Percentiles rank a stretch among this genome's conserved stretches.
phyloP scores from a whole-genome alignment of 495 filamentous ascomycete genomes.

The Xanthoparmelia taractica region DNA sequence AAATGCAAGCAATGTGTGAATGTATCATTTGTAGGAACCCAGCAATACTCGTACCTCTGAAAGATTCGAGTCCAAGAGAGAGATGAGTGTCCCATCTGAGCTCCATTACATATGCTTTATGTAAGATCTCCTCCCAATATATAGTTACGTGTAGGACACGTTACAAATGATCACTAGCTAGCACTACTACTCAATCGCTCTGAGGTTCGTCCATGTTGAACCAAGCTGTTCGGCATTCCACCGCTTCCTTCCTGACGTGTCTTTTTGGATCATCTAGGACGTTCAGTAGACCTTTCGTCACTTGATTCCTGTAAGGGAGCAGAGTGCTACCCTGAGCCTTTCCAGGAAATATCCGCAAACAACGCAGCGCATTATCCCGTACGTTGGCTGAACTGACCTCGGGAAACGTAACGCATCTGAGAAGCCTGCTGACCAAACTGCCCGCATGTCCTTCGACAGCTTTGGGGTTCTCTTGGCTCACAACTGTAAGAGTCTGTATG shows the following conservation, averaged over 20 bases:
- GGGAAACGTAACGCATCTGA: constrained; percentile 37
- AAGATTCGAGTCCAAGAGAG: not conserved
- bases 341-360: constrained; percentile 48
- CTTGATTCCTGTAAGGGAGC: constrained; percentile 49
- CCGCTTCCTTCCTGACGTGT: constrained; percentile 58
- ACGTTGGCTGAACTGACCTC: constrained; percentile 20
- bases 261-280: constrained; percentile 62
- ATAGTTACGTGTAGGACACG: not conserved
- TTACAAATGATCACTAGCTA: not conserved
- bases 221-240: constrained; percentile 62
- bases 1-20: too few species aligned
- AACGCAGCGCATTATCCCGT: constrained; percentile 43
- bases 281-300: constrained; percentile 45
- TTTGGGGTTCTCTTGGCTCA: constrained; percentile 51
- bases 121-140: not conserved
- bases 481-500: constrained; percentile 51
- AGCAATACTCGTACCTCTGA: too few species aligned
- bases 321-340: constrained; percentile 41
- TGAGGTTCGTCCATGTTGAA: constrained; percentile 53
- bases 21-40: too few species aligned
- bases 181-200: constrained; percentile 14
- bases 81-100: not conserved
- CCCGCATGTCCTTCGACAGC: constrained; percentile 51
- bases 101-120: not conserved
- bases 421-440: constrained; percentile 51